These are phyloP conservation scores for Trichophyton simii DNA, from an alignment of 2,329 filamentous ascomycete species.

Conservation along the genomic window DNA sequence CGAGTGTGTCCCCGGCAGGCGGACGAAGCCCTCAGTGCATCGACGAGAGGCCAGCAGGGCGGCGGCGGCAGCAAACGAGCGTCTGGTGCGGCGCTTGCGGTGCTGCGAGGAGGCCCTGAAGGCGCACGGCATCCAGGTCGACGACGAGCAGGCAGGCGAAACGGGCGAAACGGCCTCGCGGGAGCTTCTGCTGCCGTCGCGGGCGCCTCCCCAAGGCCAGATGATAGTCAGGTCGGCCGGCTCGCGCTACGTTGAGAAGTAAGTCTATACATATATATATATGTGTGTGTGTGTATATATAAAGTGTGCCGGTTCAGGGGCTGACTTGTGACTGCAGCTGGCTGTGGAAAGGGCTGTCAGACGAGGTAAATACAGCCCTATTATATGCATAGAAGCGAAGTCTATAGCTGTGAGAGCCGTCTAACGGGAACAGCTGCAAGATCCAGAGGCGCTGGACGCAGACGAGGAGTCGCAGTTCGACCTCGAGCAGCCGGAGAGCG, in stretches of 20 bases:
- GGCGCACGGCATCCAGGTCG: not conserved
- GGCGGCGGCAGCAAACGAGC: not conserved
- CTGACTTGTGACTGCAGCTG: not conserved
- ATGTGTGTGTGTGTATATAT: no score
- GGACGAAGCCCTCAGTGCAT: conserved; percentile 11
- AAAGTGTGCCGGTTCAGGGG: not conserved
- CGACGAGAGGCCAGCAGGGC: not conserved
- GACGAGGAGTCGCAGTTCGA: not conserved
- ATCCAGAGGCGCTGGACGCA: not conserved
- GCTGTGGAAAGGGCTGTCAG: not conserved
- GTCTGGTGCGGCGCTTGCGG: not conserved
- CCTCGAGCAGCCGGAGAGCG: not conserved
- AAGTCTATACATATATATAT: not conserved
- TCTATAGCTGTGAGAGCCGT: no score
- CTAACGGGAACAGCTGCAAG: not conserved
- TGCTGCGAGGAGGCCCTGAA: not conserved
- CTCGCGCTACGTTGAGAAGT: not conserved
- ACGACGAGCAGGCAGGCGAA: not conserved
- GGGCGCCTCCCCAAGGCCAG: not conserved
- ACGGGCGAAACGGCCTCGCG: not conserved
- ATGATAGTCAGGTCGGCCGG: not conserved
- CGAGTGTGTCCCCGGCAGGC: conserved; percentile 14
- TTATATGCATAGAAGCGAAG: not conserved
- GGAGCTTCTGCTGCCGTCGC: not conserved
- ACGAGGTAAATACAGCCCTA: not conserved